Evolutionary conservation across 2,329 filamentous ascomycete genomes (phyloP), one percentile per base, ranked within the genome.

Genomic region (Aureobasidium sp.): DNA sequence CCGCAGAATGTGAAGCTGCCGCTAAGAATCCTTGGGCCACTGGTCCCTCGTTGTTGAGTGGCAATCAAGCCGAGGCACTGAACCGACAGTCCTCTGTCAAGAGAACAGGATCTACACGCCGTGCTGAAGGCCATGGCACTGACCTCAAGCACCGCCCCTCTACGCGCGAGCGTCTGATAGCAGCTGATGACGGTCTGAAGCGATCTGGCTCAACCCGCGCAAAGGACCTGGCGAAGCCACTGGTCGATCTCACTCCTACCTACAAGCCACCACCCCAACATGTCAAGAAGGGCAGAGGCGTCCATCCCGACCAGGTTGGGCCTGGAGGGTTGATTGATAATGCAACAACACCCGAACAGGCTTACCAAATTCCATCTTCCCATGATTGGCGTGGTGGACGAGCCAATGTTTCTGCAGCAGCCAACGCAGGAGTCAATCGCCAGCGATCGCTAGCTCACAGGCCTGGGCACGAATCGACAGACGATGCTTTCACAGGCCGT

Each of bases 171-270:
- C 60, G 45, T 21, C 50, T 40, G 21, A 37, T 47, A 13, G 31
- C 49, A 13, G 49, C 59, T 21, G 67, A 70, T 45, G 69, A 62
- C 60, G 65, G 43, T 67, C 68, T 79, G 4, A 71, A 73, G 42
- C 75, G 78, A 53, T 75, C 75, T n/a, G 72, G 70, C n/a, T 81
- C 81, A 1, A 60, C 65, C 61, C 57, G 55, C 49, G 17, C 65
- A 71, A 54, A 70, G 6, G 69, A 72, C 25, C 74, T 71, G 66
- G 78, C 78, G 2, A 84, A 84, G 63, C 87, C 88, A 1, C 77
- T 91, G 6, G 74, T 91, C 31, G 87, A 89, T 67, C 78, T 90
- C 42, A 85, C 84, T 0, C 84, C 84, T 0, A 77, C 78, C 51
- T 87, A 86, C 67, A 78, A 80, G 53, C 85, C 88, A 63, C 79